Conservation (phyloP, 352 stramenopile genomes). For the Pseudoperonospora humuli region DNA sequence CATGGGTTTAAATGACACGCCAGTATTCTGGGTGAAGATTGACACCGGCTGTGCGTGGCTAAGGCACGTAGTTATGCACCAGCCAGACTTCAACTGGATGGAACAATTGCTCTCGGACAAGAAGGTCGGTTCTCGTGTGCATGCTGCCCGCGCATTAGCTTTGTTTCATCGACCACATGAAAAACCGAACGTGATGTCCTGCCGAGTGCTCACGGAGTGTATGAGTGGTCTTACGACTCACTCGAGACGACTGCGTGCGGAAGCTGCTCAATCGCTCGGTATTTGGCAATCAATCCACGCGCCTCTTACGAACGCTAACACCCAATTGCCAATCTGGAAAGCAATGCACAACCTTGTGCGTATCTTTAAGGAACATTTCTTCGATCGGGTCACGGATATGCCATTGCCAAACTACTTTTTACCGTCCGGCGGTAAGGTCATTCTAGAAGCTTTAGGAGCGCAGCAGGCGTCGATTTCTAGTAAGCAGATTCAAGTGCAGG, state of each 20-base stretch:
- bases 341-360: constrained; percentile 81
- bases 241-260: constrained; percentile 61
- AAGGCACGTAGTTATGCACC: constrained; percentile 78
- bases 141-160: constrained; percentile 63
- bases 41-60: constrained; percentile 72
- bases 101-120: constrained; percentile 80
- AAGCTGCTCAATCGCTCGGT: constrained; percentile 64
- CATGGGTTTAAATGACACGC: constrained; percentile 83
- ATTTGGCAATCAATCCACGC: constrained; percentile 85
- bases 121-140: constrained; percentile 73
- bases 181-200: constrained; percentile 84
- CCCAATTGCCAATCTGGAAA: constrained; percentile 76
- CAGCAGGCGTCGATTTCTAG: constrained; percentile 75
- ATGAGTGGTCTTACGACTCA: constrained; percentile 82
- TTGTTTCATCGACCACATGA: constrained; percentile 77
- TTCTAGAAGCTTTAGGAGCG: constrained; percentile 66
- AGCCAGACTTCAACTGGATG: constrained; percentile 87
- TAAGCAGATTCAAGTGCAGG: constrained; percentile 81
- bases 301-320: constrained; percentile 73
- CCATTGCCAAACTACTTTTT: constrained; percentile 84
- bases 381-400: constrained; percentile 74
- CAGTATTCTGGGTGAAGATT: constrained; percentile 84
- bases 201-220: constrained; percentile 72
- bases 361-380: constrained; percentile 88
- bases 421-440: constrained; percentile 73